Evolutionary conservation across 192 early-diverging fungal genomes (phyloP), one percentile per base, ranked within the genome.

Genomic region (Phlyctochytrium planicorne): DNA sequence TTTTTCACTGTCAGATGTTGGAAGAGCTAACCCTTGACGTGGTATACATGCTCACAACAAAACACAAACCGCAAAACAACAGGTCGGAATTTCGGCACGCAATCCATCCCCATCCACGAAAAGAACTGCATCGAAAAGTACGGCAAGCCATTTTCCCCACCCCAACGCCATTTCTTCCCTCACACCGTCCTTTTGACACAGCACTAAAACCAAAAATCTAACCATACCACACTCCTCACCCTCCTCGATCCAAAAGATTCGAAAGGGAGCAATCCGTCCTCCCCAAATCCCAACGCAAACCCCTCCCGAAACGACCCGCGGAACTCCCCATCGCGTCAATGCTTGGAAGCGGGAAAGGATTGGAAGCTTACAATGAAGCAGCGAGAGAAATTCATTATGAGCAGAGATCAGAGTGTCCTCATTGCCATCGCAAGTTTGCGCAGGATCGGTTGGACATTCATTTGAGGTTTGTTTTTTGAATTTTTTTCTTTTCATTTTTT

Each of bases 31-130:
- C n/a, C n/a, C n/a, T n/a, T n/a, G n/a, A n/a, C n/a, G n/a, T n/a
- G n/a, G n/a, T n/a, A n/a, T n/a, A n/a, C n/a, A n/a, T n/a, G n/a
- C n/a, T n/a, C n/a, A n/a, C 53, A 53, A 1, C 23, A 30, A 24
- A 53, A 1, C 30, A 0, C 40, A 32, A 17, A n/a, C n/a, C n/a
- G n/a, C n/a, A n/a, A n/a, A n/a, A n/a, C n/a, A 27, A 20, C 56
- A 67, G 66, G 66, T 1, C n/a, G 66, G 30, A 53, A 67, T 17
- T 67, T 67, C 33, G 66, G 66, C 20, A 67, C 66, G 17, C 20
- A 20, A 34, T 67, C 66, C 12, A 67, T 67, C 12, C 30, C 25
- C 12, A 67, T 67, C 34, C 66, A 67, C 36, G 66, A 67, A 59
- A 23, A 23, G 29, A 59, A 59, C 4, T 67, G 66, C 30, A 29